These are phyloP conservation scores for Magnaporthiopsis rhizophila DNA, from an alignment of 2,329 filamentous ascomycete species.

Conservation along the genomic window DNA sequence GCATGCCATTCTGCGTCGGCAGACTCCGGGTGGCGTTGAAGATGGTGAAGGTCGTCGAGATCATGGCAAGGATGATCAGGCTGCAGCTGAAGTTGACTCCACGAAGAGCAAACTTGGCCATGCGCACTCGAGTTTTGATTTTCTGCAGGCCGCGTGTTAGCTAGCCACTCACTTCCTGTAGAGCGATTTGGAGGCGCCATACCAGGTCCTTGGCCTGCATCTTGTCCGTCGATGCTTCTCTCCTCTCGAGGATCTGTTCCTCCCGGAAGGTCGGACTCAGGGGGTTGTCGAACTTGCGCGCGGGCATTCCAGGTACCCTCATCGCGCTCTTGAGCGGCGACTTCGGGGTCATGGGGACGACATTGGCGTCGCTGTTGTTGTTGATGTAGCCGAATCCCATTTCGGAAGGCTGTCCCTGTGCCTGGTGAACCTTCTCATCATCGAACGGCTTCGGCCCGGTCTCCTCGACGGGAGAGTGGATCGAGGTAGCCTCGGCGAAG, in stretches of 20 bases:
- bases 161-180: neutral
- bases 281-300: constrained; percentile 63
- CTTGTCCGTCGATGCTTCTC: constrained; percentile 73
- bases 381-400: constrained; percentile 89
- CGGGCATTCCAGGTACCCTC: constrained; percentile 77
- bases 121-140: constrained; percentile 82
- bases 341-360: constrained; percentile 59
- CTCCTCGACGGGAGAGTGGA: constrained; percentile 65
- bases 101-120: constrained; percentile 92
- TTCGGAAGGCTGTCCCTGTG: constrained; percentile 69
- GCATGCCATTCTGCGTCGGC: constrained; percentile 68
- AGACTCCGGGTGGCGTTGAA: constrained; percentile 81
- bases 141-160: constrained; percentile 47
- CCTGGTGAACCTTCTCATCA: constrained; percentile 45
- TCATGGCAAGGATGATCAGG: constrained; percentile 85
- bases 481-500: constrained; percentile 73
- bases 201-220: constrained; percentile 84
- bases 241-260: constrained; percentile 79
- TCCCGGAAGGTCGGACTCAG: constrained; percentile 88
- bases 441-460: constrained; percentile 51
- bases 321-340: constrained; percentile 85
- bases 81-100: constrained; percentile 96
- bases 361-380: constrained; percentile 47
- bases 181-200: constrained; percentile 28
- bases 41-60: constrained; percentile 80